These are phyloP conservation scores for Glaciozyma martinii DNA, from an alignment of 768 basidiomycete species.

Conservation along the genomic window DNA sequence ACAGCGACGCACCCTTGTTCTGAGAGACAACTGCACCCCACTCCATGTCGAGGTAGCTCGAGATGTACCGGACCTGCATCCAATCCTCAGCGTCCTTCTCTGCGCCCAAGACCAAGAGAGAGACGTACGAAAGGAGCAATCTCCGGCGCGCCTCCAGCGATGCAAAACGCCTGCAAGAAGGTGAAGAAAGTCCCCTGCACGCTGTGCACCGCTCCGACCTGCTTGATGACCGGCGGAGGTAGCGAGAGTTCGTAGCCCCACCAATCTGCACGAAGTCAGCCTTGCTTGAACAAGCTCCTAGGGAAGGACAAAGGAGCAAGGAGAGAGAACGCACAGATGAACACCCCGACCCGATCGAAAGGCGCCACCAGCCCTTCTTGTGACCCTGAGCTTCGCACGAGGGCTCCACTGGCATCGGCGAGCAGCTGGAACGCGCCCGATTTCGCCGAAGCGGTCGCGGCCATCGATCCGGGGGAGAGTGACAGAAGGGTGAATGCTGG, in stretches of 20 bases:
- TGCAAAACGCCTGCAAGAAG: conserved; percentile 62
- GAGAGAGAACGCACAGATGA: conserved; percentile 25
- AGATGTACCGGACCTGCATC: conserved; percentile 59
- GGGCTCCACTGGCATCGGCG: conserved; percentile 7
- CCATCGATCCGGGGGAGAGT: no score
- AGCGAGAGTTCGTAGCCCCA: conserved; percentile 77
- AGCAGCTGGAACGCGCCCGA: conserved; percentile 19
- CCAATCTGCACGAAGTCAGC: conserved; percentile 54
- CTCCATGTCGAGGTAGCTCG: conserved; percentile 69
- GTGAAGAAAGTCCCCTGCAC: conserved; percentile 58
- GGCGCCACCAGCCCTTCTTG: conserved; percentile 13
- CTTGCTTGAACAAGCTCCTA: neutral
- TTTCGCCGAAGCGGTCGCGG: neutral
- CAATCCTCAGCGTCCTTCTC: neutral
- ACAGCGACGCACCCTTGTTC: conserved; percentile 12
- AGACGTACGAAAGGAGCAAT: conserved; percentile 50
- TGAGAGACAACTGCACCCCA: conserved; percentile 56
- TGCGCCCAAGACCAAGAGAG: neutral
- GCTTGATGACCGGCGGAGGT: conserved; percentile 58
- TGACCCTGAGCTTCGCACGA: neutral
- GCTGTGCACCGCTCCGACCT: conserved; percentile 55
- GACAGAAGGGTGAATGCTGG: no score
- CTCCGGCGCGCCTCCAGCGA: conserved; percentile 68
- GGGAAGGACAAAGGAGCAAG: neutral
- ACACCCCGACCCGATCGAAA: conserved; percentile 20